phyloP scores from a whole-genome alignment of 441 rosid genomes.

The Syzygium syzygioides region DNA sequence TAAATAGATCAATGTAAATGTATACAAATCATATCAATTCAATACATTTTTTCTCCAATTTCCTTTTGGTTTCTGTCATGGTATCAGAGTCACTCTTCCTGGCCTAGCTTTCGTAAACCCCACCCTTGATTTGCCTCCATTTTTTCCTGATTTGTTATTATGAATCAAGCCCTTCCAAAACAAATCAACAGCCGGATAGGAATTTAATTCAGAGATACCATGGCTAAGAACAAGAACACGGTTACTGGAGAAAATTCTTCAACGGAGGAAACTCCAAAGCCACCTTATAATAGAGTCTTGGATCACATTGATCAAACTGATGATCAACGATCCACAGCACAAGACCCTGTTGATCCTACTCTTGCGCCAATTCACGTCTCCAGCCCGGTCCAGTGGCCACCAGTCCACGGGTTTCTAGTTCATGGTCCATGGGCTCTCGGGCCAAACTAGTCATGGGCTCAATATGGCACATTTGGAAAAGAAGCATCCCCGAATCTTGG shows the following conservation, averaged over 20 bases:
- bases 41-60: no score
- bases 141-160: no score
- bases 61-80: no score
- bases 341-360: background rate
- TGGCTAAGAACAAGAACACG: background rate
- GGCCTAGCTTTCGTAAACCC: no score
- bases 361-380: no score
- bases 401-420: background rate
- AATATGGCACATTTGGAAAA: fast-evolving
- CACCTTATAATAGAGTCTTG: background rate
- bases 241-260: background rate
- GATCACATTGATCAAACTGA: background rate
- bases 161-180: no score
- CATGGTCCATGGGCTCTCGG: background rate
- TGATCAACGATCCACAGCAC: background rate
- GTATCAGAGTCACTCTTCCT: no score
- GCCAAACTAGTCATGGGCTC: background rate
- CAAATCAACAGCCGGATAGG: no score
- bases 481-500: background rate
- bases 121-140: no score
- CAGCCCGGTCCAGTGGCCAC: background rate
- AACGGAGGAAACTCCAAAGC: background rate
- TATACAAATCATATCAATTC: no score
- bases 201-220: no score
- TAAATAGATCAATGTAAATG: no score